Evolutionary conservation across 192 early-diverging fungal species (phyloP).

Genomic region (Podila verticillata): DNA sequence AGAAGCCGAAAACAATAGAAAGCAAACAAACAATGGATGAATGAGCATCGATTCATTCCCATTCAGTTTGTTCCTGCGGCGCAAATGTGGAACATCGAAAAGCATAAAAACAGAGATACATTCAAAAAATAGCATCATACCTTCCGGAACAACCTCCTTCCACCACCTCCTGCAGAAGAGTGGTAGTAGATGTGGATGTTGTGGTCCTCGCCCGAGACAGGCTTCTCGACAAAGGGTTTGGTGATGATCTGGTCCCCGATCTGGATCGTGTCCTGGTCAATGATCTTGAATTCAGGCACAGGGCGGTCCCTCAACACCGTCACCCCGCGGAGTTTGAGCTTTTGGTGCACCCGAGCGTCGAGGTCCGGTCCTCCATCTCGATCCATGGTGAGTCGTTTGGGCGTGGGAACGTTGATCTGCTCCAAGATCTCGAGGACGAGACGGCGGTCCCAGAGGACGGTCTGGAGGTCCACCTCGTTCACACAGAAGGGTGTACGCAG

Average conservation of each 20-base stretch:
- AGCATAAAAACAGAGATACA: background rate
- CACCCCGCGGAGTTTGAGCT: slow-evolving; percentile 59
- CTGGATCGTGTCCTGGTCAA: slow-evolving; percentile 76
- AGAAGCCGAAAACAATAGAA: background rate
- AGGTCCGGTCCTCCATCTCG: slow-evolving; percentile 74
- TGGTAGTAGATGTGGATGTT: slow-evolving; percentile 97
- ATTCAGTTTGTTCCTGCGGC: background rate
- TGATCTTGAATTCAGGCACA: slow-evolving; percentile 36
- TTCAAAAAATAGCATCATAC: slow-evolving; percentile 29
- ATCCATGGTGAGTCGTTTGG: slow-evolving; percentile 75
- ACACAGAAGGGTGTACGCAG: slow-evolving; percentile 88
- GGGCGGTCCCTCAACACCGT: slow-evolving; percentile 26
- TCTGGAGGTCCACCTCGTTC: slow-evolving; percentile 92
- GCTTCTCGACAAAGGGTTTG: slow-evolving; percentile 99
- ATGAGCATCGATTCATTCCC: too few species aligned
- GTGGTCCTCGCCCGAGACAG: slow-evolving; percentile 95
- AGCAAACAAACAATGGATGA: background rate
- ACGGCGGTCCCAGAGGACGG: slow-evolving; percentile 90
- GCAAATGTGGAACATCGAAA: slow-evolving; percentile 1
- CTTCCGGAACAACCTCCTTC: slow-evolving; percentile 83
- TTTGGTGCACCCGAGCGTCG: slow-evolving; percentile 59
- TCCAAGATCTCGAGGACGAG: slow-evolving; percentile 85
- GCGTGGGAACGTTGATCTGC: slow-evolving; percentile 83
- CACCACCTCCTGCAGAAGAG: slow-evolving; percentile 81
- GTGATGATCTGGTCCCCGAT: slow-evolving; percentile 73